Percentiles rank a stretch among this genome's conserved stretches.
Conservation (phyloP, 441 rosid species). For the Hura crepitans region DNA sequence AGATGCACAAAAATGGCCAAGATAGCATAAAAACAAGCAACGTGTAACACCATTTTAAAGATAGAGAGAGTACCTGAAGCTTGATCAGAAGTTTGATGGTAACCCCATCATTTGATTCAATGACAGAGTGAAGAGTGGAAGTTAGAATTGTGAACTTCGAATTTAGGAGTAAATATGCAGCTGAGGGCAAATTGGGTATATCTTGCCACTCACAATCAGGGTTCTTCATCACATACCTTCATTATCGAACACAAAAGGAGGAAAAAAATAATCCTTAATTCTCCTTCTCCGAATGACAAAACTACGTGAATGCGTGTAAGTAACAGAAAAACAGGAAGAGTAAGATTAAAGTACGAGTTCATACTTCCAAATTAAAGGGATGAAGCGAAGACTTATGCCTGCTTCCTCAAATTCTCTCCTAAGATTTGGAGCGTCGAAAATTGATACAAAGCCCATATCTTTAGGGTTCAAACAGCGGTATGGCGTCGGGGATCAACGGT, state of each 20-base stretch:
- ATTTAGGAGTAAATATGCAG: constrained; percentile 58
- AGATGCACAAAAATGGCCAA: not conserved
- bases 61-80: constrained; percentile 50
- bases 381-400: constrained; percentile 54
- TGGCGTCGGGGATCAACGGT: too few relatives aligned
- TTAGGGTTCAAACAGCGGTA: too few relatives aligned
- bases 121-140: constrained; percentile 59
- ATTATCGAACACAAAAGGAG: not conserved
- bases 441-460: constrained; percentile 40
- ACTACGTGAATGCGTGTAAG: not conserved
- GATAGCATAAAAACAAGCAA: not conserved
- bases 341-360: not conserved
- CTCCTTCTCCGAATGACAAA: not conserved
- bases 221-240: constrained; percentile 61
- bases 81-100: constrained; percentile 74
- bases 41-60: not conserved
- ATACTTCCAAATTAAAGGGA: constrained; percentile 71
- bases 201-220: constrained; percentile 71
- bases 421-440: constrained; percentile 61
- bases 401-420: constrained; percentile 52
- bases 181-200: constrained; percentile 63
- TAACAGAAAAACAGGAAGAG: not conserved
- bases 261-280: not conserved
- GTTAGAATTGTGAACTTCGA: constrained; percentile 76
- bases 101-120: constrained; percentile 72